These are phyloP conservation scores for Fusarium sp. DNA, from an alignment of 2,329 filamentous ascomycete genomes.

Conservation along the genomic window DNA sequence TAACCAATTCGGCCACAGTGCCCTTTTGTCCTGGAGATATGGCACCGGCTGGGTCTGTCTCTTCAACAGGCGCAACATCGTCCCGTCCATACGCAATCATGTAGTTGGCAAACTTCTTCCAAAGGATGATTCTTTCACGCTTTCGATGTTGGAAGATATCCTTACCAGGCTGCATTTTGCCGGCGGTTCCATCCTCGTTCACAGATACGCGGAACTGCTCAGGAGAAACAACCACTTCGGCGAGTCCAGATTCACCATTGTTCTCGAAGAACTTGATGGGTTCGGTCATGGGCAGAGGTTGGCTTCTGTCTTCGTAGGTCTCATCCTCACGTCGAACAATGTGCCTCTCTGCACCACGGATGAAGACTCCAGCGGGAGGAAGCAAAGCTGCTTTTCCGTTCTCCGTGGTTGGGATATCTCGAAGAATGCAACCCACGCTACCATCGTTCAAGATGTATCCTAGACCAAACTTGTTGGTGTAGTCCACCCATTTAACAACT, in stretches of 20 bases:
- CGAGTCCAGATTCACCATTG: slow-evolving; percentile 71
- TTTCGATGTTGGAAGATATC: slow-evolving; percentile 74
- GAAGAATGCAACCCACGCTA: slow-evolving; percentile 77
- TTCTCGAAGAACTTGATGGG: slow-evolving; percentile 80
- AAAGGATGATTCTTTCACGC: slow-evolving; percentile 72
- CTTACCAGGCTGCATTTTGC: slow-evolving; percentile 70
- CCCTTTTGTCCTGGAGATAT: slow-evolving; percentile 53
- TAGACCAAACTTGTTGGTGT: slow-evolving; percentile 86
- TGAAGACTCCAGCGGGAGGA: slow-evolving; percentile 77
- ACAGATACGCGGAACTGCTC: slow-evolving; percentile 68
- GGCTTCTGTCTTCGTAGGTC: slow-evolving; percentile 66
- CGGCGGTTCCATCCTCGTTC: slow-evolving; percentile 68
- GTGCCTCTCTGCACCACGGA: slow-evolving; percentile 77
- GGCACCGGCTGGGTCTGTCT: slow-evolving; percentile 55
- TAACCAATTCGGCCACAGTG: slow-evolving; percentile 69
- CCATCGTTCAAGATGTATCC: slow-evolving; percentile 87
- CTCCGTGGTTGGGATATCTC: slow-evolving; percentile 64
- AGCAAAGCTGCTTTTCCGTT: slow-evolving; percentile 63
- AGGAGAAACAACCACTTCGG: slow-evolving; percentile 71
- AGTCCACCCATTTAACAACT: slow-evolving; percentile 87
- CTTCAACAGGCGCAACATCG: slow-evolving; percentile 65
- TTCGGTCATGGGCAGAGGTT: slow-evolving; percentile 72
- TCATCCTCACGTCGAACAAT: slow-evolving; percentile 70
- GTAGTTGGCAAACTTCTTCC: slow-evolving; percentile 80
- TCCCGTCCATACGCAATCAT: slow-evolving; percentile 81